Evolutionary conservation across 805 yeast species (phyloP), one percentile per base, ranked within the genome.

Genomic region (Ogataea paradorogensis): DNA sequence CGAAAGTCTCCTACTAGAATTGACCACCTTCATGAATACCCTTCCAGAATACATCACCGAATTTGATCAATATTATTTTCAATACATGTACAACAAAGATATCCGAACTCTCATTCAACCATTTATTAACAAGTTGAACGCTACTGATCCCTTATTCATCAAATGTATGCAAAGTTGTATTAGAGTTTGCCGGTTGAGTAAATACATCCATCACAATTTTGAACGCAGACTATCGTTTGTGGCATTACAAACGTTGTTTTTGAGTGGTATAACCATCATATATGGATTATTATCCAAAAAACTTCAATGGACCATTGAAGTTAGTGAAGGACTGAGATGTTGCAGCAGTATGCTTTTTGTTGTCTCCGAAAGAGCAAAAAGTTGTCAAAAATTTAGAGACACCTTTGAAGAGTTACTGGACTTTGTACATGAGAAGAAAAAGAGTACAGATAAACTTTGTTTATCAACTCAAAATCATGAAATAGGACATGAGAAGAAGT

Each of bases 211-310:
- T 20, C 45, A 43, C 15, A 25, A 44, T 7, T 42, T 37, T 7
- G 43, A 45, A 27, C 29, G 39, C 9, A 33, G 50, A 11, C 44
- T 48, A 10, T 48, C 53, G 11, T 44, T 49, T 30, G 36, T 51
- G 5, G 45, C 43, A 3, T 23, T 48, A 23, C 52, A 51, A 24
- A 44, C 51, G 15, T 23, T 51, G 1, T 49, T 49, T 34, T 28
- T 49, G 13, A 28, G 50, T 24, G 53, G 52, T 3, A 39, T 48
- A 8, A 45, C 53, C 13, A 22, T 50, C 5, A 38, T 50, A 2
- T 50, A 50, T 29, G 51, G 53, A n/a, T 30, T 47, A 6, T 35
- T 48, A 22, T 42, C 48, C 7, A 34, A 35, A 11, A 50, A 50
- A 10, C 15, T 45, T 2, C 37, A 27, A 13, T 50, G 47, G 46